These are phyloP conservation scores for Schoenoplectus tabernaemontani DNA, from an alignment of 202 grass and related monocot species.

Conservation along the genomic window DNA sequence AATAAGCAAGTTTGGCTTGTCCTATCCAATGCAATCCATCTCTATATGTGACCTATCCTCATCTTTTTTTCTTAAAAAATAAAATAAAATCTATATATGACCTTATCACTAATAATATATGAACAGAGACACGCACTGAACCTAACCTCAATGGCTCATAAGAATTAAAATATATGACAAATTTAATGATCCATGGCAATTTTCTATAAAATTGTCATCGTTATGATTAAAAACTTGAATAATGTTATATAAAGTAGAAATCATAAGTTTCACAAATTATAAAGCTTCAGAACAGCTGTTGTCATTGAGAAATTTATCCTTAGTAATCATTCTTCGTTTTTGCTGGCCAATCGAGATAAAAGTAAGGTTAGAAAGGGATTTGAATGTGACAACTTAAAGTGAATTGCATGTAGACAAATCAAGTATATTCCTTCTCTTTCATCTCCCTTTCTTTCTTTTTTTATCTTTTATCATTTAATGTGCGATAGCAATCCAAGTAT, in stretches of 20 bases:
- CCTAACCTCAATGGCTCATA: background rate
- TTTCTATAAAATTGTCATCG: background rate
- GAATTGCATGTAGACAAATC: conserved; percentile 3
- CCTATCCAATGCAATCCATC: background rate
- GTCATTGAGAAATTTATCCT: background rate
- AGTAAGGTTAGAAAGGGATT: conserved; percentile 6
- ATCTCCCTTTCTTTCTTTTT: background rate
- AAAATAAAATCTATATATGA: too few relatives aligned
- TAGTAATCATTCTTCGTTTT: too few relatives aligned
- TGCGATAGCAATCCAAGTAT: conserved; percentile 20
- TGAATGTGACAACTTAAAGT: conserved; percentile 10
- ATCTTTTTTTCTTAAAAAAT: too few relatives aligned
- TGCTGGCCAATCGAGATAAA: background rate
- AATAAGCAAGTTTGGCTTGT: conserved; percentile 3
- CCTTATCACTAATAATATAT: background rate
- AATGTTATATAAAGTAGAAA: background rate
- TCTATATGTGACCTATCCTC: too few relatives aligned
- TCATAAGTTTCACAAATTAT: background rate
- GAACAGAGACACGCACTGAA: background rate
- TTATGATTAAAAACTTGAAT: background rate
- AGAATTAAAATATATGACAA: too few relatives aligned
- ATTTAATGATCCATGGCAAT: background rate
- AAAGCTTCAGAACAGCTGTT: background rate
- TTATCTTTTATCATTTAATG: background rate
- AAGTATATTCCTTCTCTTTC: conserved; percentile 17